These are phyloP conservation scores for Rossbeevera mucosa DNA, from an alignment of 768 basidiomycete genomes.

Conservation along the genomic window DNA sequence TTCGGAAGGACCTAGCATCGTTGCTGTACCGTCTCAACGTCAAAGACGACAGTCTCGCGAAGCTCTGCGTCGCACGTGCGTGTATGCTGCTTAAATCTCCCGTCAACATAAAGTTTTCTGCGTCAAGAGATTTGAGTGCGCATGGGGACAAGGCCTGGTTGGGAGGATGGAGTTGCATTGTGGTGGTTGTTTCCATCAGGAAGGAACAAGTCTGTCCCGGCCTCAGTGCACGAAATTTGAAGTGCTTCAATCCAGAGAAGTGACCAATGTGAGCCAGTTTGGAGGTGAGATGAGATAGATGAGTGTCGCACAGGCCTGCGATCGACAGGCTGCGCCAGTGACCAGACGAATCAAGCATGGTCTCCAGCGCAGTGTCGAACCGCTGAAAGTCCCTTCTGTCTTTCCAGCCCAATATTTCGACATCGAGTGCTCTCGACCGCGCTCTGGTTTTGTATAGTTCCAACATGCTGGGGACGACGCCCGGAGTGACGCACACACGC, in stretches of 20 bases:
- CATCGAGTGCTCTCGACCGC: constrained; percentile 23
- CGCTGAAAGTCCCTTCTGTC: constrained; percentile 31
- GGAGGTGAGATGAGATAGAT: constrained; percentile 27
- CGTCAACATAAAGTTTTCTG: constrained; percentile 24
- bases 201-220: constrained; percentile 30
- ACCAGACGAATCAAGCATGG: constrained; percentile 22
- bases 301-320: constrained; percentile 25
- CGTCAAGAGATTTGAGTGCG: constrained; percentile 26
- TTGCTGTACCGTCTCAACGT: constrained; percentile 28
- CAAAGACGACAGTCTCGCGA: constrained; percentile 22
- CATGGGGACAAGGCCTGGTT: constrained; percentile 5
- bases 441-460: constrained; percentile 25
- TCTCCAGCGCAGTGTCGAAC: constrained; percentile 25
- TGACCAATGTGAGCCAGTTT: constrained; percentile 19
- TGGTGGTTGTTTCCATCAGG: constrained; percentile 14
- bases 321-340: constrained; percentile 29
- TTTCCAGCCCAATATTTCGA: constrained; percentile 27
- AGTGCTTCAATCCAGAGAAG: constrained; percentile 24
- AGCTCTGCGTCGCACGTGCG: constrained; percentile 11
- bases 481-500: constrained; percentile 23
- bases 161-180: background rate
- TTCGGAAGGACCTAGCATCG: constrained; percentile 25
- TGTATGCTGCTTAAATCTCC: constrained; percentile 18
- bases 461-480: constrained; percentile 14
- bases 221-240: constrained; percentile 28